Evolutionary conservation across 192 early-diverging fungal genomes (phyloP), one percentile per base, ranked within the genome.

Genomic region (Entomortierella lignicola): DNA sequence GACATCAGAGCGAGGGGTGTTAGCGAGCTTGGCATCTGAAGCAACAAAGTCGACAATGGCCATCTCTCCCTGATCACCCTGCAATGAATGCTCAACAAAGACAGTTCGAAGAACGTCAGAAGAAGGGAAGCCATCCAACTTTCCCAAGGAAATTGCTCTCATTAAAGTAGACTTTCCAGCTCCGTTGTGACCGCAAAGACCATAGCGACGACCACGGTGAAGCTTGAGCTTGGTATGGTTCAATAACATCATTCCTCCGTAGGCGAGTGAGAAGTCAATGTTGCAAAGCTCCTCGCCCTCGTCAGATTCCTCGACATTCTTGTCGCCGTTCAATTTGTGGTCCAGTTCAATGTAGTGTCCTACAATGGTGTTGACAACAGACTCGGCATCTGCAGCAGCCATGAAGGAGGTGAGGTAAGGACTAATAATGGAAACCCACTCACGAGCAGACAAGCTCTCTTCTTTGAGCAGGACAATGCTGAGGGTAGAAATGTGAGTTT

Each of bases 101-200:
- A 94, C 90, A 30, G 92, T 95, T 69, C 89, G 85, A 61, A 95
- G 86, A 62, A 88, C 90, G 63, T 90, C 75, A 47, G 75, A 54
- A 21, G 75, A 79, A 26, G 75, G 75, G 90, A 95, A 95, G n/a
- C 91, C 91, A 51, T 93, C 92, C 56, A 95, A 72, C 80, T 93
- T 89, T 32, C 91, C 92, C 66, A 91, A 89, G 60, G 92, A 92
- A 62, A 95, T 95, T 63, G 94, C 91, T 58, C 92, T 82, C 92
- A 95, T 92, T 51, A 95, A 84, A 31, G 94, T 94, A 47, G 92
- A 89, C 85, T 95, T 95, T 77, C 94, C 94, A 71, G 85, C 87
- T 81, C 93, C 94, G 88, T 94, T 94, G 71, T 87, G 88, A 47
- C 92, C 94, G 71, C 87, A 87, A 29, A 95, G 88, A 89, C 91